A percentile compares a stretch with the other conserved stretches of the same genome.
phyloP scores from a whole-genome alignment of 2,329 filamentous ascomycete species.

The Dothideomycetes sp. region DNA sequence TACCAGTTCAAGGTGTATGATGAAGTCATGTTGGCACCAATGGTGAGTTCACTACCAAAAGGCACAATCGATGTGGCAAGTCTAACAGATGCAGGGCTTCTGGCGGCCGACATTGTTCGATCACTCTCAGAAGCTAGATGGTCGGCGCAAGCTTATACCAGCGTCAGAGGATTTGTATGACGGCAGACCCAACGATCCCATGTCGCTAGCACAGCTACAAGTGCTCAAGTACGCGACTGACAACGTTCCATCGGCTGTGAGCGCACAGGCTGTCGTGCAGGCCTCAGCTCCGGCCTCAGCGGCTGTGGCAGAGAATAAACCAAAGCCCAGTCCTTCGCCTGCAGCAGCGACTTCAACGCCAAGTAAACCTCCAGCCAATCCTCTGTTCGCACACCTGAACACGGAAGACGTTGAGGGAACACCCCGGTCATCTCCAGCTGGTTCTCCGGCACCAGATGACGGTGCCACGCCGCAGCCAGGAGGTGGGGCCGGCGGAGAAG shows the following conservation, averaged over 20 bases:
- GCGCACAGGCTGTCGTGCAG: too few species aligned
- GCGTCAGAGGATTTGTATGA: slow-evolving; percentile 93
- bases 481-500: slow-evolving; percentile 18
- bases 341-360: slow-evolving; percentile 13
- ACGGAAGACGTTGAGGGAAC: slow-evolving; percentile 60
- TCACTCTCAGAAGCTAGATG: slow-evolving; percentile 64
- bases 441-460: slow-evolving; percentile 76
- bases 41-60: slow-evolving; percentile 37
- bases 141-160: slow-evolving; percentile 70
- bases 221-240: slow-evolving; percentile 42
- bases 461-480: slow-evolving; percentile 49
- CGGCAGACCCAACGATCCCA: slow-evolving; percentile 79
- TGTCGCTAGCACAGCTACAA: slow-evolving; percentile 70
- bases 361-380: slow-evolving; percentile 36
- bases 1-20: slow-evolving; percentile 97
- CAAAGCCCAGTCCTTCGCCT: slow-evolving; percentile 40
- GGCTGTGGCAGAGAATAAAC: slow-evolving; percentile 45
- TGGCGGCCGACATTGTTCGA: slow-evolving; percentile 85
- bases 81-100: slow-evolving; percentile 45
- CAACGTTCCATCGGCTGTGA: slow-evolving; percentile 24
- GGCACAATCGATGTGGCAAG: neutral
- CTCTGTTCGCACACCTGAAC: slow-evolving; percentile 51
- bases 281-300: slow-evolving; percentile 23
- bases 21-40: slow-evolving; percentile 84
- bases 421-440: slow-evolving; percentile 74